Base-by-base conservation (phyloP, 2,329 filamentous ascomycete species). In the Cryoendolithus antarcticus region DNA sequence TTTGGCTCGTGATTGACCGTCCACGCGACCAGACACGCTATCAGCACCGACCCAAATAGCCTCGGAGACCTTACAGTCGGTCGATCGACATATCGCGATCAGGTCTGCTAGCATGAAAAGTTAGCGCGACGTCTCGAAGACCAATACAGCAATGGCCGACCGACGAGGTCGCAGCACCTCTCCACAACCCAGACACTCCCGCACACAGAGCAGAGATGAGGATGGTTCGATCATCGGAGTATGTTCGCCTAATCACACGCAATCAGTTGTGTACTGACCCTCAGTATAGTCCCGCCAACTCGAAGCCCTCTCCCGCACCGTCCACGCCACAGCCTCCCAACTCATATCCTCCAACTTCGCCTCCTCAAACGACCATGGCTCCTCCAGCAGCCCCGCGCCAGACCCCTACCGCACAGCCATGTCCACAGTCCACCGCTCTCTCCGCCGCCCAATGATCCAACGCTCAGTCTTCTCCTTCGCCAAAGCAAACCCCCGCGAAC, bases 251-350 rank as follows among this genome's bases (percentile, higher is more conserved):
- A n/a, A n/a, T n/a, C n/a, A n/a, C n/a, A n/a, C n/a, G n/a, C n/a
- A n/a, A n/a, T n/a, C n/a, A n/a, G n/a, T n/a, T n/a, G n/a, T n/a
- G n/a, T n/a, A n/a, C n/a, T n/a, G n/a, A n/a, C n/a, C n/a, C n/a
- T n/a, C n/a, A n/a, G n/a, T n/a, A n/a, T n/a, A 94, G 86, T 78
- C 85, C 40, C 82, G 86, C 53, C 84, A 89, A 48, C 69, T 96
- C 52, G 88, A 95, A 65, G 83, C 85, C 40, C 95, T 98, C 63
- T 78, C 86, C 50, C 80, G 89, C 57, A 98, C 95, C 65, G 86
- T 96, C 46, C 91, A 88, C 24, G 86, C 86, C 21, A 96, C 91
- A 12, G 91, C 91, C 41, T 84, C 78, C 55, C 86, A 93, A 61
- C 71, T 98, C 50, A 93, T 96, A 55, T 45, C 47, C 32, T 44